Evolutionary conservation across 2,329 filamentous ascomycete genomes (phyloP).

Genomic region (Alternaria metachromatica): DNA sequence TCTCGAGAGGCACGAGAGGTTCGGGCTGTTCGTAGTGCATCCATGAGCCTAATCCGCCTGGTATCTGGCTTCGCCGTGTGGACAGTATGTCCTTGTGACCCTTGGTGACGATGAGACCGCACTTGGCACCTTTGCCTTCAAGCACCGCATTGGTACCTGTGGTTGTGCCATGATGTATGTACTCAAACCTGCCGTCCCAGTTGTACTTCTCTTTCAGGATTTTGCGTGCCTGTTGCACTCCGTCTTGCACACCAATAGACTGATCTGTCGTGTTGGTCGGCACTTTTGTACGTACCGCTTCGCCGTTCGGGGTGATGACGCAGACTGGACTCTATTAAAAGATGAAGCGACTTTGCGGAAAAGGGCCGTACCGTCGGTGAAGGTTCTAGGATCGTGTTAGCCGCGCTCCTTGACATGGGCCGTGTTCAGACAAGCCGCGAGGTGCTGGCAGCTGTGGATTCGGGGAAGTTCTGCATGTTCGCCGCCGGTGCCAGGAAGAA

Average conservation of each 20-base stretch:
- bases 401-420: neutral
- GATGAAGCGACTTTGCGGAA: neutral
- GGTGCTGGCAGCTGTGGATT: neutral
- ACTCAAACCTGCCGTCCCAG: slow-evolving; percentile 56
- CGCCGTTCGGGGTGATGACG: slow-evolving; percentile 54
- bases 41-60: slow-evolving; percentile 59
- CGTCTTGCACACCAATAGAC: slow-evolving; percentile 56
- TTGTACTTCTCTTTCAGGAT: slow-evolving; percentile 48
- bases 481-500: neutral
- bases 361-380: slow-evolving; percentile 49
- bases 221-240: slow-evolving; percentile 52
- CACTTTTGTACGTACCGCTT: slow-evolving; percentile 55
- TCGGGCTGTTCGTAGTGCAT: slow-evolving; percentile 57
- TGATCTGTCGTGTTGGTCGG: slow-evolving; percentile 56
- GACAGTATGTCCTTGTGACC: slow-evolving; percentile 59
- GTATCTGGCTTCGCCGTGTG: slow-evolving; percentile 58
- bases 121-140: slow-evolving; percentile 58
- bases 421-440: neutral
- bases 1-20: slow-evolving; percentile 57
- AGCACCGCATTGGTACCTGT: slow-evolving; percentile 59
- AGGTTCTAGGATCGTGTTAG: slow-evolving; percentile 47
- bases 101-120: slow-evolving; percentile 56
- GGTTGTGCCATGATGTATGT: slow-evolving; percentile 60
- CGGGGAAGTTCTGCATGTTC: neutral
- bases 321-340: slow-evolving; percentile 37